Base-by-base conservation (phyloP, 1,139 yeast species). In the Magnusiomyces suaveolens region DNA sequence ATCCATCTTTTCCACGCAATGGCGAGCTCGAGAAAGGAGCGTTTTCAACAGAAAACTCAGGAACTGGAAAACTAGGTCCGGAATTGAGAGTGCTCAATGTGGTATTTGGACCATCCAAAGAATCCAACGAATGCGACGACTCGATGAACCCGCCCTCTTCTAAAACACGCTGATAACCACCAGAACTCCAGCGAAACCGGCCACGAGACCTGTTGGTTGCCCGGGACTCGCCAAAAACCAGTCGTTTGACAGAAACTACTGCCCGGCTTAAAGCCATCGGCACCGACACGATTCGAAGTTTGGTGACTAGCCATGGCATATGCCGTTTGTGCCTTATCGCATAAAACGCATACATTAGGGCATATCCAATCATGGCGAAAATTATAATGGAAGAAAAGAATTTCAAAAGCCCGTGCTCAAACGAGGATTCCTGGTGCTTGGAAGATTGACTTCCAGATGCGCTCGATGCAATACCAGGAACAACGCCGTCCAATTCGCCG, bases 401-500 rank as follows among this genome's bases (percentile, higher is more conserved):
- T 16, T 29, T 3, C 12, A 25, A 23, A 3, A 23, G n/a, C n/a
- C n/a, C n/a, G n/a, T n/a, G n/a, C n/a, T n/a, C n/a, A n/a, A n/a
- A n/a, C n/a, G n/a, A n/a, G n/a, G n/a, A n/a, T n/a, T n/a, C n/a
- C n/a, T n/a, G n/a, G n/a, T n/a, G n/a, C n/a, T n/a, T n/a, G n/a
- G n/a, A n/a, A n/a, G n/a, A n/a, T n/a, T n/a, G n/a, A n/a, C n/a
- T n/a, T n/a, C n/a, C n/a, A n/a, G n/a, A n/a, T n/a, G n/a, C n/a
- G n/a, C n/a, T n/a, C n/a, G n/a, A n/a, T n/a, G n/a, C 25, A 46
- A 20, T 26, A 36, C 43, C 6, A 4, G 50, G 10, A 47, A 36
- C n/a, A 14, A 41, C 8, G n/a, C 55, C 55, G 6, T 51, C 46
- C 4, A 54, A 26, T 44, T 56, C 58, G 3, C 58, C 58, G 1